Base-by-base conservation (phyloP, 805 yeast species). In the Candida odintsovae region DNA sequence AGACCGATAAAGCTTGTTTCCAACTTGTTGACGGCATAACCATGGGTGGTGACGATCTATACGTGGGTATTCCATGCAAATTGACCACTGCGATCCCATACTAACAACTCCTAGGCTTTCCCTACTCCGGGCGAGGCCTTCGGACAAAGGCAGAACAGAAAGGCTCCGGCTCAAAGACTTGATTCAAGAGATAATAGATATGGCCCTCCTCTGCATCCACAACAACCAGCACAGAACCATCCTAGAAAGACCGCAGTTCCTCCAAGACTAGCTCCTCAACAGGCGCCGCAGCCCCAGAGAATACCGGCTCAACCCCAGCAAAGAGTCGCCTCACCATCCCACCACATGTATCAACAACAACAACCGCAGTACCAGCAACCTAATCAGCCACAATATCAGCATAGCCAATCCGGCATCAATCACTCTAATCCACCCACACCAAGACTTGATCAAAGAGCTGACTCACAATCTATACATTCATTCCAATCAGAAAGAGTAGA, bases 61-160 rank as follows among this genome's bases (percentile, higher is more conserved):
- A 50, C 38, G 63, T 59, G 42, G 28, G 61, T 46, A 3, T 20
- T 23, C 12, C 23, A 3, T 15, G 19, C 11, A 15, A 29, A 10
- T 22, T 9, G 39, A 23, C n/a, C 15, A 13, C 7, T 4, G 2
- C 6, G 13, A 15, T 21, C 21, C 9, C 12, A n/a, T 19, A 28
- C 51, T 44, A 45, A 47, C 50, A 6, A 10, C n/a, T n/a, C 20
- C 4, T 39, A 61, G 63, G 55, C 55, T 42, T 59, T 58, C 39
- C 65, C 65, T 9, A 61, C 65, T 5, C 65, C 65, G 1, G 53
- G 58, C 3, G 61, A 59, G 39, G 64, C 65, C 13, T 61, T 58
- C 51, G 63, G 62, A 1, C 49, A 48, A 41, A 23, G 50, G 49
- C 46, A 50, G 44, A 21, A 37, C 18, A 46, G 55, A 29, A 50